Evolutionary conservation across 2,329 filamentous ascomycete genomes (phyloP), one percentile per base, ranked within the genome.

Genomic region (Didymella pinodella): DNA sequence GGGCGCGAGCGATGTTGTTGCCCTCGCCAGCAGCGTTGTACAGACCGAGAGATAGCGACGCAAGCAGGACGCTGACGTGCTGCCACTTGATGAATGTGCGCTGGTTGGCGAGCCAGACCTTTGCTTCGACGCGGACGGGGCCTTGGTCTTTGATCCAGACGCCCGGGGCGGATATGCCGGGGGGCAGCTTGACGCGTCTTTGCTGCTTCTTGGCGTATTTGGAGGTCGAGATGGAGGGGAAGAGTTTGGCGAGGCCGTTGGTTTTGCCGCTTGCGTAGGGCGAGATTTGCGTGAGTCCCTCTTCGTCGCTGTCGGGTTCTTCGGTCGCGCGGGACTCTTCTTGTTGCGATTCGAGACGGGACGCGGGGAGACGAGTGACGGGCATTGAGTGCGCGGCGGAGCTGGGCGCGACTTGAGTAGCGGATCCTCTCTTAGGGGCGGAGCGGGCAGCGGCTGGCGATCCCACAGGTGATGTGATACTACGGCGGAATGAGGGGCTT

Each of bases 81-180:
- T 98, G 92, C 95, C 95, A 99, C 78, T 97, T 98, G 78, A 99
- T 89, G 75, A 97, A 99, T 0, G 95, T 99, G 62, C 95, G 90
- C 80, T 99, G 94, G 78, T 99, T 99, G 54, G 95, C 95, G 57
- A 99, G 88, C 94, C 95, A 99, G 29, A 99, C 94, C 79, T 99
- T 99, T 62, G 92, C 93, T 80, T 99, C 95, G 57, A 99, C 92
- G 74, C 93, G 90, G 65, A 98, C 85, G 34, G 93, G 91, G 3
- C 95, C 94, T 32, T 90, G 86, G 78, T 99, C 96, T 82, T 99
- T 99, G 83, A 99, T 91, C 88, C 94, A 96, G 65, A 88, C 84
- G 8, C 85, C 87, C 1, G 95, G 95, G 73, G 96, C 88, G 22
- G 86, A 86, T n/a, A 99, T 92, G 31, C 95, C 95, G 26, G 93